Percentiles rank a stretch among this genome's conserved stretches.
Conservation (phyloP, 2,329 filamentous ascomycete species). For the Chrysosporium keratinophilum region DNA sequence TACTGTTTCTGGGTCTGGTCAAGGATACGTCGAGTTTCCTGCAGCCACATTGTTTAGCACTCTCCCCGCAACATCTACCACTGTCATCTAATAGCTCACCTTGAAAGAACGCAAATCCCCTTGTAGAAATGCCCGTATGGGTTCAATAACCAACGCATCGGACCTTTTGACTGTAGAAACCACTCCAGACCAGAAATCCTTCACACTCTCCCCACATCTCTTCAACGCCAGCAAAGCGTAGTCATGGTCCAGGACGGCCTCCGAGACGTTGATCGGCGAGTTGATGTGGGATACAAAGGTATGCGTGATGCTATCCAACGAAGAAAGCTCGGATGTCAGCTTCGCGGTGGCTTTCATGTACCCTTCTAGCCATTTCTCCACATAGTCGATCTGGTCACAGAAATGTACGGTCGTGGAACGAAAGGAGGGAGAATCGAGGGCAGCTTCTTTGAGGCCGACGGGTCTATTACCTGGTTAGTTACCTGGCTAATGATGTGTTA, state of each 20-base stretch:
- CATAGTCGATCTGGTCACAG: slow-evolving; percentile 76
- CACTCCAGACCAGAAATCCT: slow-evolving; percentile 76
- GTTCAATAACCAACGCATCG: slow-evolving; percentile 67
- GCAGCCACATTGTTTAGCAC: slow-evolving; percentile 15
- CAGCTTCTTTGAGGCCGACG: slow-evolving; percentile 84
- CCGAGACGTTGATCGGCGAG: slow-evolving; percentile 63
- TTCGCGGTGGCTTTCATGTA: slow-evolving; percentile 54
- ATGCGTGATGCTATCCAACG: slow-evolving; percentile 70
- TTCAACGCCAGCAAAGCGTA: slow-evolving; percentile 83
- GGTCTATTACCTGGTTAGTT: slow-evolving; percentile 42
- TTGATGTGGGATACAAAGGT: slow-evolving; percentile 63
- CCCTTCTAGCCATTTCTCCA: slow-evolving; percentile 83
- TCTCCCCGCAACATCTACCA: slow-evolving; percentile 1
- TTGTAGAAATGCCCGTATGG: slow-evolving; percentile 65
- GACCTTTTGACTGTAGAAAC: slow-evolving; percentile 65
- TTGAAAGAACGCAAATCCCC: slow-evolving; percentile 78
- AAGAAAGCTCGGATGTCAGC: slow-evolving; percentile 55
- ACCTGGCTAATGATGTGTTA: neutral
- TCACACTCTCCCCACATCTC: slow-evolving; percentile 71
- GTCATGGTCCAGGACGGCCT: slow-evolving; percentile 85
- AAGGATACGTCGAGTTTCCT: slow-evolving; percentile 62
- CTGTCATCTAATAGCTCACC: slow-evolving; percentile 21
- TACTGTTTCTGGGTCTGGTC: slow-evolving; percentile 75
- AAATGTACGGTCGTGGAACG: slow-evolving; percentile 80
- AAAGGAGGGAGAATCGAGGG: slow-evolving; percentile 92